phyloP scores from a whole-genome alignment of 2,329 filamentous ascomycete genomes.

The Aspergillus tanneri region DNA sequence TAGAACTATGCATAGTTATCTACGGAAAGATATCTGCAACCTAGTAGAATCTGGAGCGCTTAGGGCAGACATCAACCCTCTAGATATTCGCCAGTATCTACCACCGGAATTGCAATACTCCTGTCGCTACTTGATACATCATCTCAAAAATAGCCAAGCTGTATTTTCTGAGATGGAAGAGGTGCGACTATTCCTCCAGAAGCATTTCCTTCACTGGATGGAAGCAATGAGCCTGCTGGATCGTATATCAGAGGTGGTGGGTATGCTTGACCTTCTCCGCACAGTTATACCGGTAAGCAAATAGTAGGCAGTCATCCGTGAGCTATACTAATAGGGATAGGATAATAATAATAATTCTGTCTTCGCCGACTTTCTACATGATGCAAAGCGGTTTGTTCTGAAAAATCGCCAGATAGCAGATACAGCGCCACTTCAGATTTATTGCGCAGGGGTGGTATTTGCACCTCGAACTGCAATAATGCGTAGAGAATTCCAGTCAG shows the following conservation, averaged over 20 bases:
- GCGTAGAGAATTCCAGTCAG: not conserved
- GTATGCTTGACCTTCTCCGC: slow-evolving; percentile 7
- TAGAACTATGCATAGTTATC: slow-evolving; percentile 5
- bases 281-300: not conserved
- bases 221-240: slow-evolving; percentile 24
- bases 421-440: slow-evolving; percentile 36
- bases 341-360: not conserved
- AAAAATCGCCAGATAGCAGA: slow-evolving; percentile 26
- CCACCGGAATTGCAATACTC: slow-evolving; percentile 25
- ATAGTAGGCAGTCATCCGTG: not conserved
- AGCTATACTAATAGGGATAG: slow-evolving; percentile 6
- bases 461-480: slow-evolving; percentile 8
- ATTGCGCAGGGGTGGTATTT: slow-evolving; percentile 34
- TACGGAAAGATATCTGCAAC: slow-evolving; percentile 21
- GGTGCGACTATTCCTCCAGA: slow-evolving; percentile 15
- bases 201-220: slow-evolving; percentile 28
- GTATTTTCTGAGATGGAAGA: slow-evolving; percentile 2
- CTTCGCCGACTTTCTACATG: slow-evolving; percentile 23
- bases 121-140: slow-evolving; percentile 28
- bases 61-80: slow-evolving; percentile 11
- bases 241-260: slow-evolving; percentile 16
- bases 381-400: slow-evolving; percentile 32
- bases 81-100: slow-evolving; percentile 11
- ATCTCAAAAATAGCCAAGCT: slow-evolving; percentile 19
- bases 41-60: slow-evolving; percentile 8